Percentiles rank a stretch among this genome's conserved stretches.
phyloP scores from a whole-genome alignment of 2,329 filamentous ascomycete genomes.

The Leptographium lundbergii region DNA sequence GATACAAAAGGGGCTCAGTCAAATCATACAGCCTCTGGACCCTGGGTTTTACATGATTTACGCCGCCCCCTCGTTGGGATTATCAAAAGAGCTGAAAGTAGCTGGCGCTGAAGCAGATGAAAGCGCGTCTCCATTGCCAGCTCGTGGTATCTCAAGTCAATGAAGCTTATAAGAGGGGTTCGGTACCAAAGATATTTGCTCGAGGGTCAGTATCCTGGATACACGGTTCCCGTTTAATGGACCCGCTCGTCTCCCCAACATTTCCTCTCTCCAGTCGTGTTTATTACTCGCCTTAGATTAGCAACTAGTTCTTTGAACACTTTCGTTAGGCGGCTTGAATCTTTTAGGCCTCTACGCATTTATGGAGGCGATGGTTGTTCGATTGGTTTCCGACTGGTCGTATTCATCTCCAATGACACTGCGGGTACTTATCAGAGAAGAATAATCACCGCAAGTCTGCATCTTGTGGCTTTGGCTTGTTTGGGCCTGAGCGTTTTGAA shows the following conservation, averaged over 20 bases:
- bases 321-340: background rate
- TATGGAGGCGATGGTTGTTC: background rate
- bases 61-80: background rate
- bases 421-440: background rate
- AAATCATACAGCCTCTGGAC: background rate
- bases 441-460: background rate
- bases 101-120: background rate
- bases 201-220: background rate
- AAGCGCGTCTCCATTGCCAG: background rate
- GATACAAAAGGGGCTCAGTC: background rate
- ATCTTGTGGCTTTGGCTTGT: background rate
- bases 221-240: background rate
- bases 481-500: background rate
- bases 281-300: background rate
- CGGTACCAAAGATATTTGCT: background rate
- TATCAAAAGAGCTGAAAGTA: background rate
- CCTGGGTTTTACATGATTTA: background rate
- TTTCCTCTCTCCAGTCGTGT: background rate
- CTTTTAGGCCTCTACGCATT: background rate
- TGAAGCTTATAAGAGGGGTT: background rate
- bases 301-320: background rate
- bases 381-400: background rate
- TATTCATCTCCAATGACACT: background rate
- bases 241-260: background rate
- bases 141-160: background rate